phyloP scores from a whole-genome alignment of 805 yeast genomes.

The Candida gorgasii region DNA sequence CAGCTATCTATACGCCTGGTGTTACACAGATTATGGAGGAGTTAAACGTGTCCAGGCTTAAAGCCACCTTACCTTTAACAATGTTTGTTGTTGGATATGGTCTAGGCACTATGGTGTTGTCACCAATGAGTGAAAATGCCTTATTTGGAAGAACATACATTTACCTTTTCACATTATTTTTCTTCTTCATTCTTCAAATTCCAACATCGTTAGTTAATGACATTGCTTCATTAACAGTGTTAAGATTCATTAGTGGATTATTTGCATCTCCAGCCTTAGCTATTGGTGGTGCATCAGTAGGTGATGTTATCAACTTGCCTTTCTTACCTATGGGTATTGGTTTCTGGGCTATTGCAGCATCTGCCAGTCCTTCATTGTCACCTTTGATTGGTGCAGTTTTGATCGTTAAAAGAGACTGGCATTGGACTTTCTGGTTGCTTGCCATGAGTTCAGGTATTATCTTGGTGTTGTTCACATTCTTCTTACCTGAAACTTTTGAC shows the following conservation, averaged over 20 bases:
- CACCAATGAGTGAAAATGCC: constrained; percentile 61
- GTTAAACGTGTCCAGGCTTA: constrained; percentile 43
- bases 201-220: constrained; percentile 55
- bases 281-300: constrained; percentile 58
- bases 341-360: constrained; percentile 54
- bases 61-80: constrained; percentile 54
- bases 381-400: constrained; percentile 56
- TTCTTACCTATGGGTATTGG: constrained; percentile 48
- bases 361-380: constrained; percentile 56
- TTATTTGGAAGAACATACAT: constrained; percentile 54
- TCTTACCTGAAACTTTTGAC: constrained; percentile 51
- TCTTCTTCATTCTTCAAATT: constrained; percentile 55
- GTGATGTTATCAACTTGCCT: constrained; percentile 48
- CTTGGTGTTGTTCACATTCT: constrained; percentile 34
- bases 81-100: constrained; percentile 64
- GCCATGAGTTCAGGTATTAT: constrained; percentile 41
- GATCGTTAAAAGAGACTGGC: constrained; percentile 50
- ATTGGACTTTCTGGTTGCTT: constrained; percentile 57
- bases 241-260: constrained; percentile 56
- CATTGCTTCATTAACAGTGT: constrained; percentile 50
- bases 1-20: constrained; percentile 59
- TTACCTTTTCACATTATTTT: constrained; percentile 48
- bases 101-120: constrained; percentile 59
- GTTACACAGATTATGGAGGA: constrained; percentile 45
- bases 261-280: constrained; percentile 59